Percentiles rank a stretch among this genome's conserved stretches.
These are phyloP conservation scores for Mrakia hoshinonis DNA, from an alignment of 768 basidiomycete genomes.

Conservation along the genomic window DNA sequence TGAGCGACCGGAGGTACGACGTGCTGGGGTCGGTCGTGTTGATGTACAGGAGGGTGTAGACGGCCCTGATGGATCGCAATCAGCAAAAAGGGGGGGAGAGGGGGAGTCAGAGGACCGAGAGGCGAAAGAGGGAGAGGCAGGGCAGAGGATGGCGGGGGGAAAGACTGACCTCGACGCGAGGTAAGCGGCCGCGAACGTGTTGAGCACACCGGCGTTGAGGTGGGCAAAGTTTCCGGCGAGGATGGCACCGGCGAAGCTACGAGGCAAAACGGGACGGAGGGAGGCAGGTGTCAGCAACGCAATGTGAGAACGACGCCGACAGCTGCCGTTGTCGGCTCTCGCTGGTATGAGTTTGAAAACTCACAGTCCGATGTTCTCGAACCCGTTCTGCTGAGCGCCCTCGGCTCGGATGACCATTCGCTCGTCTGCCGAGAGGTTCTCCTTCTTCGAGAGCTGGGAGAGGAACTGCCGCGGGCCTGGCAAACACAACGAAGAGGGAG, in stretches of 20 bases:
- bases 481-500: background rate
- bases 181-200: conserved; percentile 33
- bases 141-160: too few species aligned
- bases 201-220: conserved; percentile 31
- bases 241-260: conserved; percentile 32
- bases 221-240: conserved; percentile 36
- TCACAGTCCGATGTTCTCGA: conserved; percentile 33
- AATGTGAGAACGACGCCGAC: too few species aligned
- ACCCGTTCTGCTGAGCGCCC: conserved; percentile 35
- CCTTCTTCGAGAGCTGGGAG: conserved; percentile 30
- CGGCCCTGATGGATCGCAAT: background rate
- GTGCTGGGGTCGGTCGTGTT: conserved; percentile 33
- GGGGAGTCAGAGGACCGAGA: background rate
- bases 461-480: conserved; percentile 26
- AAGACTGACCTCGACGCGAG: conserved; percentile 30
- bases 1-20: conserved; percentile 30
- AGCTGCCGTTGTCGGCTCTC: too few species aligned
- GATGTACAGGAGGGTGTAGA: conserved; percentile 35
- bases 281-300: too few species aligned
- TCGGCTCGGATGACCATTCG: conserved; percentile 33
- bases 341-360: conserved; percentile 25
- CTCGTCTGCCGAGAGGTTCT: conserved; percentile 31
- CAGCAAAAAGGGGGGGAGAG: background rate
- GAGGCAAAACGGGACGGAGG: background rate
- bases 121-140: too few species aligned